Conservation (phyloP, 1,284 basidiomycete species). For the Volvariella volvacea region DNA sequence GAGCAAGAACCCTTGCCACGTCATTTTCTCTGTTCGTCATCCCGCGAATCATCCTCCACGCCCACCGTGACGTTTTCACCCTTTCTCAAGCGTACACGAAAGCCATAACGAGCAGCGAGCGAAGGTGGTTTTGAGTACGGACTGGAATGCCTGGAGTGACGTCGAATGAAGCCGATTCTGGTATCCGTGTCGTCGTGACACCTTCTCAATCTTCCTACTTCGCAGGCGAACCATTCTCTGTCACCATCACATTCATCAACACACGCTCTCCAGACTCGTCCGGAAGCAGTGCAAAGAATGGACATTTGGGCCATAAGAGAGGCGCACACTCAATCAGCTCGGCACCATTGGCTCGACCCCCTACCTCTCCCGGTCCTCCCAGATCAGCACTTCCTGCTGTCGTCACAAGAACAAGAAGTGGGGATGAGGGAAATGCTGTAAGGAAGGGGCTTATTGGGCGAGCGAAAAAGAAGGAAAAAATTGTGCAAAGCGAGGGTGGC, state of each 20-base stretch:
- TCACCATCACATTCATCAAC: slow-evolving; percentile 85
- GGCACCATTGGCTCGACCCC: slow-evolving; percentile 65
- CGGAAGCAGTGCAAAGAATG: not conserved
- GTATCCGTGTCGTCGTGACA: slow-evolving; percentile 59
- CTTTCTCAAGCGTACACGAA: too few species aligned
- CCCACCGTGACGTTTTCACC: too few species aligned
- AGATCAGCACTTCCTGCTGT: not conserved
- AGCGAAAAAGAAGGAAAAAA: slow-evolving; percentile 10
- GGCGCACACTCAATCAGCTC: slow-evolving; percentile 71
- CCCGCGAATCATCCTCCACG: too few species aligned
- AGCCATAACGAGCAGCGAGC: too few species aligned
- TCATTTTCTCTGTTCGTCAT: too few species aligned
- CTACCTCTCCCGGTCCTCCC: slow-evolving; percentile 66
- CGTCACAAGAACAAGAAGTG: slow-evolving; percentile 7
- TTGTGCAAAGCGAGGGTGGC: slow-evolving; percentile 5
- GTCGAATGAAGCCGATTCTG: slow-evolving; percentile 27
- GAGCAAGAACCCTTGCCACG: too few species aligned
- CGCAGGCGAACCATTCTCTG: slow-evolving; percentile 83
- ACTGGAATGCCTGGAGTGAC: too few species aligned
- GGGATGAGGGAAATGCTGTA: slow-evolving; percentile 16
- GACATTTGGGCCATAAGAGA: slow-evolving; percentile 44
- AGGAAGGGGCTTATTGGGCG: slow-evolving; percentile 25
- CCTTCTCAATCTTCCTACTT: slow-evolving; percentile 89
- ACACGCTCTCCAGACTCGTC: slow-evolving; percentile 48
- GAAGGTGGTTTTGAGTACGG: too few species aligned